Evolutionary conservation across 106 monocot species (phyloP).

Genomic region (Narthecium ossifragum): DNA sequence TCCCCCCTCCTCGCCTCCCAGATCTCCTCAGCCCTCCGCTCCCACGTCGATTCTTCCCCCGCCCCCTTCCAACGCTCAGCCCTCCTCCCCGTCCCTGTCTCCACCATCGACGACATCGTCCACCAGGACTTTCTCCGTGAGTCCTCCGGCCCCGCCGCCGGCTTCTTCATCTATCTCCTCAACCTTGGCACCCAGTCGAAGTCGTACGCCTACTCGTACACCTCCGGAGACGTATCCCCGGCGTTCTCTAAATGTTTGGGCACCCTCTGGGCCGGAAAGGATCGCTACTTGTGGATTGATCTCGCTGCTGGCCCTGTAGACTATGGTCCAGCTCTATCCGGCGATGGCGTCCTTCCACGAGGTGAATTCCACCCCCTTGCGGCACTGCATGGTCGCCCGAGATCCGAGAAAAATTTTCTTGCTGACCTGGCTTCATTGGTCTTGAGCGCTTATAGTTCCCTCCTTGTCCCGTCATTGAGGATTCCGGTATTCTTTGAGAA

Average conservation of each 20-base stretch:
- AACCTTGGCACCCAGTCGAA: conserved; percentile 37
- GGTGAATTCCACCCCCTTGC: conserved; percentile 91
- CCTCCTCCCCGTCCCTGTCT: conserved; percentile 46
- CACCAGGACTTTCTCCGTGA: conserved; percentile 33
- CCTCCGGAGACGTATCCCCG: conserved; percentile 25
- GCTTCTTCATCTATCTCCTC: conserved; percentile 70
- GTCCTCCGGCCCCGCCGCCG: conserved; percentile 32
- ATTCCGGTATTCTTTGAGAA: conserved; percentile 63
- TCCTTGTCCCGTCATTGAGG: conserved; percentile 73
- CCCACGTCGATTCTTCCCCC: conserved; percentile 42
- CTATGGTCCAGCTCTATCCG: conserved; percentile 81
- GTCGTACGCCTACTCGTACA: conserved; percentile 72
- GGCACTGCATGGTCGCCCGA: conserved; percentile 45
- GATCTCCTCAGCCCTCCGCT: conserved; percentile 39
- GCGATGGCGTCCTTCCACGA: conserved; percentile 76
- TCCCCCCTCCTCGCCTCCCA: conserved; percentile 18
- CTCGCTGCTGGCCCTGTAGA: conserved; percentile 83
- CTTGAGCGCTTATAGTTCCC: conserved; percentile 50
- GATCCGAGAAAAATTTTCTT: conserved; percentile 44
- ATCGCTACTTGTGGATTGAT: conserved; percentile 85
- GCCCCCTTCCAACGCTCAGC: conserved; percentile 42
- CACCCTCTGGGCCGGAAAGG: conserved; percentile 48
- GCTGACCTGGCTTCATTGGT: conserved; percentile 69
- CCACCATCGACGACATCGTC: conserved; percentile 51
- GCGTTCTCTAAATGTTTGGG: conserved; percentile 66